These are phyloP conservation scores for Dacryopinax primogenitus DNA, from an alignment of 768 basidiomycete species.

Conservation along the genomic window DNA sequence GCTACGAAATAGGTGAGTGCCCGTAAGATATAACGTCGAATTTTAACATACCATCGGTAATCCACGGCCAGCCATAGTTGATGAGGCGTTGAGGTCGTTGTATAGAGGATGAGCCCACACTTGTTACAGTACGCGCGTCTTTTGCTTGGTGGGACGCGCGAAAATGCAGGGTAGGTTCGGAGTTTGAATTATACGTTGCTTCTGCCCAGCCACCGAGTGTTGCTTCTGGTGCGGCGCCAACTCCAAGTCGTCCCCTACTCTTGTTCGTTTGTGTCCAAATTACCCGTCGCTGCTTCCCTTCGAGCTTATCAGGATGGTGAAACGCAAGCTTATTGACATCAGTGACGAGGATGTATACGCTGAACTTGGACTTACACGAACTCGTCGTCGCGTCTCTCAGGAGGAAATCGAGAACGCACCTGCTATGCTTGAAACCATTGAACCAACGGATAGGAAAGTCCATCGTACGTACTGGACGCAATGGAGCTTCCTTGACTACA, in stretches of 20 bases:
- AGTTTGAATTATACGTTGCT: not conserved
- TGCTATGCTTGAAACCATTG: not conserved
- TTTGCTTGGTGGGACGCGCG: not conserved
- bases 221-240: too few species aligned
- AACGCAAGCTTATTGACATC: not conserved
- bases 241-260: too few species aligned
- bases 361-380: not conserved
- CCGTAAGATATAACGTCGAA: constrained; percentile 10
- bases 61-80: not conserved
- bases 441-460: not conserved
- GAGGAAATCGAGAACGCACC: not conserved
- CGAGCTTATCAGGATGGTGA: not conserved
- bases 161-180: not conserved
- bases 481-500: not conserved
- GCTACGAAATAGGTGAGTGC: constrained; percentile 35
- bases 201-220: constrained; percentile 5
- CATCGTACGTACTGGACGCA: not conserved
- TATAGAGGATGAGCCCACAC: not conserved
- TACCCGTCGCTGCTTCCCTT: too few species aligned
- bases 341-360: not conserved
- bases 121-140: not conserved
- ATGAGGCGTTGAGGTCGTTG: not conserved
- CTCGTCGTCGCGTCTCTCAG: not conserved
- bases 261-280: too few species aligned
- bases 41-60: constrained; percentile 7